Conservation (phyloP, 129 eudicot species). For the Tagetes patula region DNA sequence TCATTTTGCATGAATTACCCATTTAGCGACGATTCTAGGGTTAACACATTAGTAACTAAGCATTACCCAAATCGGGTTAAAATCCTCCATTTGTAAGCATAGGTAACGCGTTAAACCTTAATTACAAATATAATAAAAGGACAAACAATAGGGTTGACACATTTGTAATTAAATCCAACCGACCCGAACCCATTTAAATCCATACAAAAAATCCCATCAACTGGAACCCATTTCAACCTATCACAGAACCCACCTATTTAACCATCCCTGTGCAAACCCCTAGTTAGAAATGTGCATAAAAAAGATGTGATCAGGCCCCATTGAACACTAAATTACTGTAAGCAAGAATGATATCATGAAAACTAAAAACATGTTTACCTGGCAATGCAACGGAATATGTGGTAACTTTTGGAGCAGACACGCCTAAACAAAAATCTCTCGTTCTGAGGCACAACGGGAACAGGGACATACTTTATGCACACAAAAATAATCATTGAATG, state of each 20-base stretch:
- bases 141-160: no score
- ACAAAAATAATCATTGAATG: slow-evolving; percentile 96
- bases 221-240: not conserved
- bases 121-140: not conserved
- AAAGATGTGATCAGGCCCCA: not conserved
- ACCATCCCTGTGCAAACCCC: not conserved
- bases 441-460: slow-evolving; percentile 83
- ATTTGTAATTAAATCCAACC: not conserved
- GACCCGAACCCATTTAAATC: not conserved
- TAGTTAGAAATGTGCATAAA: not conserved
- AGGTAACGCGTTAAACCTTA: not conserved
- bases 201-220: not conserved
- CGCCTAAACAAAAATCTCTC: slow-evolving; percentile 90
- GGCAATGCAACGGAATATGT: slow-evolving; percentile 92
- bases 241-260: not conserved
- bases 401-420: slow-evolving; percentile 85
- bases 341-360: not conserved
- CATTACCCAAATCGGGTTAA: not conserved
- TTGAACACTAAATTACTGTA: not conserved
- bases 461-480: slow-evolving; percentile 91
- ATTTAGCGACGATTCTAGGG: not conserved
- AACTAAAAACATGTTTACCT: slow-evolving; percentile 41
- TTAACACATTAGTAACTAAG: not conserved
- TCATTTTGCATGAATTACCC: not conserved
- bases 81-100: not conserved